A percentile compares a stretch with the other conserved stretches of the same genome.
Conservation (phyloP, 805 yeast species). For the Blastobotrys mokoenaii region DNA sequence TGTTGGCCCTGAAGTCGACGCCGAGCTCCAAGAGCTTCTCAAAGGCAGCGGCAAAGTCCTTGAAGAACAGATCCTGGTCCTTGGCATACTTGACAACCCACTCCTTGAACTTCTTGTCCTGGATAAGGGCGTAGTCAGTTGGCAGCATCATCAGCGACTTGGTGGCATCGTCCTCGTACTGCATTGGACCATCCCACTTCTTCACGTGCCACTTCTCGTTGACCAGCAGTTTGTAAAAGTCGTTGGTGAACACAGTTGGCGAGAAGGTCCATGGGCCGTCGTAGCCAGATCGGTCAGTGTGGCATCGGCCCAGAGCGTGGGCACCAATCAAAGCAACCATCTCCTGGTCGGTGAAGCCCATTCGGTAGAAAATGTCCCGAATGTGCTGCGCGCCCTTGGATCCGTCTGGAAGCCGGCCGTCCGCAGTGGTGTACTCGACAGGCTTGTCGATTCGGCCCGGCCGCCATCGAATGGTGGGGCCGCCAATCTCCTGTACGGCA, state of each 20-base stretch:
- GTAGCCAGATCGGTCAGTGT: conserved; percentile 48
- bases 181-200: conserved; percentile 55
- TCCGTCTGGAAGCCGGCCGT: conserved; percentile 71
- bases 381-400: conserved; percentile 56
- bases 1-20: conserved; percentile 44
- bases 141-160: conserved; percentile 70
- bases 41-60: conserved; percentile 56
- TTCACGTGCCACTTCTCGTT: conserved; percentile 47
- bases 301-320: conserved; percentile 72
- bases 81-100: conserved; percentile 55
- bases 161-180: conserved; percentile 48
- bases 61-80: conserved; percentile 48
- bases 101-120: conserved; percentile 48
- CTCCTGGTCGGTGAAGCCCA: conserved; percentile 65
- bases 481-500: conserved; percentile 71
- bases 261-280: conserved; percentile 84
- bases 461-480: conserved; percentile 70
- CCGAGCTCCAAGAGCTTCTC: conserved; percentile 64
- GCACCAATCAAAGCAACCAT: conserved; percentile 70
- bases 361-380: conserved; percentile 50
- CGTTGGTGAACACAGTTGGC: conserved; percentile 62
- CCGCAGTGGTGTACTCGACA: conserved; percentile 45
- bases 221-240: conserved; percentile 50
- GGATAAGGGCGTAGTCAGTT: conserved; percentile 56
- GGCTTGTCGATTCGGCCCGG: conserved; percentile 63